Percentiles rank a stretch among this genome's conserved stretches.
phyloP scores from a whole-genome alignment of 2,329 filamentous ascomycete genomes.

The Phialophora macrospora region DNA sequence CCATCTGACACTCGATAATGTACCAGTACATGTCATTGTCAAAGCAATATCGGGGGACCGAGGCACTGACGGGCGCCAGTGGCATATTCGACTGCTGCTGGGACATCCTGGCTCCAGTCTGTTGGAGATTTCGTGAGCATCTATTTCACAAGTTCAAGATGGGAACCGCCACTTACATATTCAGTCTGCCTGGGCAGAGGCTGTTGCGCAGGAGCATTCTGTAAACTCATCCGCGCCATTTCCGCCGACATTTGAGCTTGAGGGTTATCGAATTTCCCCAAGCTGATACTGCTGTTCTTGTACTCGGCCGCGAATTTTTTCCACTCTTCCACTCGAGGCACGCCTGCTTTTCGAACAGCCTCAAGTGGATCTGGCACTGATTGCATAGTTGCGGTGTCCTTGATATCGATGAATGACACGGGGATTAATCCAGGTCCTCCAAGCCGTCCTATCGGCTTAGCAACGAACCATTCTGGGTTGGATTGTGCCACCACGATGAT shows the following conservation, averaged over 20 bases:
- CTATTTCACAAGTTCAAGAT: constrained; percentile 30
- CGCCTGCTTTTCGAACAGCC: constrained; percentile 83
- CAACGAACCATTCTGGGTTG: constrained; percentile 98
- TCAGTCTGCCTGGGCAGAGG: constrained; percentile 35
- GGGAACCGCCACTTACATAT: constrained; percentile 38
- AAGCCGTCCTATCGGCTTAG: constrained; percentile 97
- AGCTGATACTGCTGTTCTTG: constrained; percentile 97
- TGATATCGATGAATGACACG: constrained; percentile 93
- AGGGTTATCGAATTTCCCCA: constrained; percentile 78
- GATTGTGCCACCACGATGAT: constrained; percentile 99
- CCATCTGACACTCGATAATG: constrained; percentile 86
- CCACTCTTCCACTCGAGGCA: constrained; percentile 97
- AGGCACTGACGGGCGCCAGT: constrained; percentile 77
- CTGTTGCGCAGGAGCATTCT: constrained; percentile 46
- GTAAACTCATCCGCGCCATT: constrained; percentile 80
- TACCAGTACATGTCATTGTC: constrained; percentile 99
- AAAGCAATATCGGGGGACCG: constrained; percentile 91
- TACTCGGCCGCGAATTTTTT: constrained; percentile 99
- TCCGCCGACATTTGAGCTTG: constrained; percentile 67
- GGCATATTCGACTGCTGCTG: constrained; percentile 55
- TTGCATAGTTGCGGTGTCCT: constrained; percentile 87
- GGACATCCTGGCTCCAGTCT: constrained; percentile 48
- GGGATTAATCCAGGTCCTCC: constrained; percentile 94
- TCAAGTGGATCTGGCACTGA: constrained; percentile 81
- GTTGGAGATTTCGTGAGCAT: constrained; percentile 49